Conservation (phyloP, 352 stramenopile species). For the Blastocystis sp. region DNA sequence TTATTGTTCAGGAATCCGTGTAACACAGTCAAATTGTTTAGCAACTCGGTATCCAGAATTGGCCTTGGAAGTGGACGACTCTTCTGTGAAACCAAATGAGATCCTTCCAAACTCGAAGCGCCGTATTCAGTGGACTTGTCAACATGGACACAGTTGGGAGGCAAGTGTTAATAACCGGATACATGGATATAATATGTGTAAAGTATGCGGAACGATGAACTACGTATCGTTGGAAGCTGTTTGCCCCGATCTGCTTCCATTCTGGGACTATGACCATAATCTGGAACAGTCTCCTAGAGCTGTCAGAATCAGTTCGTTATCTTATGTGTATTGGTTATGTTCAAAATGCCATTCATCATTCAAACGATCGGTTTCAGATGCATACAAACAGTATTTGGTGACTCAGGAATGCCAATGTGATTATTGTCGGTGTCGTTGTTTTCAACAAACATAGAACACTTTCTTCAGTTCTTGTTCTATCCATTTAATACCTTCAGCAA, state of each 20-base stretch:
- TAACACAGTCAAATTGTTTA: not conserved
- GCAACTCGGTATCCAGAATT: conserved; percentile 1
- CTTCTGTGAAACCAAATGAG: not conserved
- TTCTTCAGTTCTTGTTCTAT: not conserved
- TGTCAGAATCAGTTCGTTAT: not conserved
- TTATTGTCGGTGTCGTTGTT: not conserved
- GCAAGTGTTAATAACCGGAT: not conserved
- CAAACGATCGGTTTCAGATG: not conserved
- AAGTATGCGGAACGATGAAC: not conserved
- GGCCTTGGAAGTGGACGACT: conserved; percentile 1
- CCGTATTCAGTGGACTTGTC: not conserved
- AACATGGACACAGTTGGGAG: not conserved
- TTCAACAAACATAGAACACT: not conserved
- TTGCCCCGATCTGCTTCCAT: not conserved
- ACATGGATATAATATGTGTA: not conserved
- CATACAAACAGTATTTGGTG: not conserved
- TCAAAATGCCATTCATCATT: not conserved
- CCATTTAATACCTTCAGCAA: not conserved
- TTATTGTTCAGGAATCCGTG: not conserved
- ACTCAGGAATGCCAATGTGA: not conserved
- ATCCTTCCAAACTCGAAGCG: not conserved
- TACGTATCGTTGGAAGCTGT: not conserved
- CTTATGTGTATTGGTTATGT: conserved; percentile 3
- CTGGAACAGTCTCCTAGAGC: not conserved
- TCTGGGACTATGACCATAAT: conserved; percentile 26